Evolutionary conservation across 202 grass and related monocot genomes (phyloP), one percentile per base, ranked within the genome.

Genomic region (Saccharum hybrid): DNA sequence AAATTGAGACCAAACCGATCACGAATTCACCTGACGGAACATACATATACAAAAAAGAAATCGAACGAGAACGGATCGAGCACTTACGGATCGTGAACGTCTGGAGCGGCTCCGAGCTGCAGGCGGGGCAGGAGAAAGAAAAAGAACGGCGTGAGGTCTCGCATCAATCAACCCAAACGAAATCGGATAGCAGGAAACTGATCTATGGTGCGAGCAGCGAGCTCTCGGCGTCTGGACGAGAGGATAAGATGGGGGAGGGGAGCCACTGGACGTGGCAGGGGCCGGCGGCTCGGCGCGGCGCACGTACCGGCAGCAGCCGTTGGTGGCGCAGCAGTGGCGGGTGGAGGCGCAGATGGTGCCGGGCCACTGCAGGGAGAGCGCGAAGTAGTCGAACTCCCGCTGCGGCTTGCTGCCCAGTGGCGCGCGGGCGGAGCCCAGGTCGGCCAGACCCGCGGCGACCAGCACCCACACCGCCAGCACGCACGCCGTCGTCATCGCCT

Each of bases 331-430:
- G 87, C 89, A 89, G 54, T 85, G 46, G 84, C 62, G 92, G 68
- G 92, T 94, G 77, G 75, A 33, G 54, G 68, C 21, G 89, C 92
- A 91, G 74, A 89, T 83, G 64, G 89, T 94, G 82, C 92, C 92
- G 5, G 92, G 92, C 92, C 92, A 94, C 82, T 83, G 87, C 68
- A 91, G 89, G 10, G 89, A 8, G 39, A 94, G 73, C 74, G 83
- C 37, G 75, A 91, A 94, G 84, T 91, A 94, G 80, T 94, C 92
- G 87, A 91, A 91, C 78, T 91, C 89, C 19, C 88, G 84, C 62
- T 80, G 83, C 79, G 15, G 37, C 72, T 16, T 30, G 62, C 51
- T 63, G 28, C 59, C 74, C 51, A 82, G 23, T 7, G 82, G 52
- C 13, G 71, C 77, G 71, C 57, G 6, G 10, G 63, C 76, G 63